Base-by-base conservation (phyloP, 1,284 basidiomycete genomes). In the Marasmius oreades region DNA sequence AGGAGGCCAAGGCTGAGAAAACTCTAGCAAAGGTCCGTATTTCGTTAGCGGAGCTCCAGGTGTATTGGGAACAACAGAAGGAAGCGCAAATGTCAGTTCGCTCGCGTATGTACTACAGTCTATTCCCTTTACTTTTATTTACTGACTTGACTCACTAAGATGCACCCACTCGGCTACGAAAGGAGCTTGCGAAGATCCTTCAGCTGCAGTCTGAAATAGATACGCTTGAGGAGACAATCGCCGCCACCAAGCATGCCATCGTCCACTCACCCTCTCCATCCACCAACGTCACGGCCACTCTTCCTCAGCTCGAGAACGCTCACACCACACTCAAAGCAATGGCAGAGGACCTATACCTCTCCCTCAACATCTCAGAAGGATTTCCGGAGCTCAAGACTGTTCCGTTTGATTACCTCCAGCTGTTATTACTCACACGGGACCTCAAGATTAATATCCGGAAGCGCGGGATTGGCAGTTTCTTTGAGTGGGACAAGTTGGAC, bases 301-400 rank as follows among this genome's bases (percentile, higher is more conserved):
- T 36, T 8, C 16, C 8, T 16, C 8, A 36, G 8, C 8, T 59
- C 10, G 39, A 53, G 20, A 33, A 45, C 26, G 55, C 52, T 16
- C 56, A 58, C 23, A 52, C 61, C 16, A 42, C n/a, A 14, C 52
- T 61, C 1, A 51, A 55, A 28, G 52, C 48, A 2, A 47, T 61
- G 16, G 56, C 62, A 3, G 60, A 65, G n/a, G 46, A 39, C 8
- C 43, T 65, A 1, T 65, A 62, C 48, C 18, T 52, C 12, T 61
- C 62, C 5, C 54, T 64, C 22, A 63, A 63, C 24, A 53, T 64
- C 20, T 57, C 60, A 1, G 53, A 57, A 2, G 37, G 44, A 1
- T 62, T 62, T 45, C 53, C 53, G 2, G 61, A 62, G 39, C 58
- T 63, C 18, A 28, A 59, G 16, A 16, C 8, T 16, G 34, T 36